Conservation (phyloP, 495 filamentous ascomycete species). For the Podospora comata region DNA sequence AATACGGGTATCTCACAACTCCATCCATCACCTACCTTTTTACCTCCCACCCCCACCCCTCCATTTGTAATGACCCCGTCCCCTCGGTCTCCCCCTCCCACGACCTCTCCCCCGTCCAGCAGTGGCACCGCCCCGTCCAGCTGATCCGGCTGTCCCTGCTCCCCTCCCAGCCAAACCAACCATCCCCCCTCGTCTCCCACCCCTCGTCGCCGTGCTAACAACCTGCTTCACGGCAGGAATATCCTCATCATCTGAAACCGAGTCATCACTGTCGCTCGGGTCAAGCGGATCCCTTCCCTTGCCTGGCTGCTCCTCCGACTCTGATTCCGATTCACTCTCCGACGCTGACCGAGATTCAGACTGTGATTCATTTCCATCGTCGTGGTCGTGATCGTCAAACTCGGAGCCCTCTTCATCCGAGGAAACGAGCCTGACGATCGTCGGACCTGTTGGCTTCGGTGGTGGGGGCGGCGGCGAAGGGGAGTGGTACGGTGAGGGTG, state of each 20-base stretch:
- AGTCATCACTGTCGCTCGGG: slow-evolving; percentile 8
- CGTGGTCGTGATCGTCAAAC: not conserved
- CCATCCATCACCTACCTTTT: not conserved
- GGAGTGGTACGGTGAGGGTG: not conserved
- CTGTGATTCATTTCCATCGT: not conserved
- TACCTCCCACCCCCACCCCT: not conserved
- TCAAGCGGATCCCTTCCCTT: not conserved
- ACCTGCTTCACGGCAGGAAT: slow-evolving; percentile 27
- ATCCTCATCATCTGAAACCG: slow-evolving; percentile 31
- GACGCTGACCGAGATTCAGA: slow-evolving; percentile 9
- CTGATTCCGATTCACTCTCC: not conserved
- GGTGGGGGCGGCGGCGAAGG: slow-evolving; percentile 7
- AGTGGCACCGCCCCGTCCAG: not conserved
- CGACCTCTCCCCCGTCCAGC: slow-evolving; percentile 14
- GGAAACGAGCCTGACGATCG: slow-evolving; percentile 31
- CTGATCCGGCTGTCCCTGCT: not conserved
- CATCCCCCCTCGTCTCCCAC: not conserved
- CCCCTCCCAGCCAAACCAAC: slow-evolving; percentile 5
- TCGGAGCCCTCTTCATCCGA: slow-evolving; percentile 25
- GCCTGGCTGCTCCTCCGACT: not conserved
- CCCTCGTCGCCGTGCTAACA: not conserved
- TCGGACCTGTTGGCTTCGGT: slow-evolving; percentile 23
- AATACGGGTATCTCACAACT: slow-evolving; percentile 3
- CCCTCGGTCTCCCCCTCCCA: slow-evolving; percentile 20
- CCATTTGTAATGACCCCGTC: not conserved